Percentiles rank a stretch among this genome's conserved stretches.
Evolutionary conservation across 257 asterid species (phyloP).

Genomic region (Anisodus tanguticus): DNA sequence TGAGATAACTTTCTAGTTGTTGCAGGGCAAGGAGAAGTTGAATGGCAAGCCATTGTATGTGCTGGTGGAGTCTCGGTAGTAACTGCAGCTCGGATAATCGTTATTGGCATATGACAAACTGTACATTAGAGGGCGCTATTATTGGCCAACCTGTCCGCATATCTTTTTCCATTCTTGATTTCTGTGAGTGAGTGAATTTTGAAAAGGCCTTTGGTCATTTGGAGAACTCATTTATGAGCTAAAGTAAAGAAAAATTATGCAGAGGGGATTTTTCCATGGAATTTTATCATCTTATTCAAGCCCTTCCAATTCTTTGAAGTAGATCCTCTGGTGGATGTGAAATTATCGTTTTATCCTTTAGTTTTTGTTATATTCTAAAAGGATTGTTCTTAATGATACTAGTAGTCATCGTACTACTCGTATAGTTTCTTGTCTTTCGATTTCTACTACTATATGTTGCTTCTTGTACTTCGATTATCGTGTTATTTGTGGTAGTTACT

Average conservation of each 20-base stretch:
- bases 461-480: no score
- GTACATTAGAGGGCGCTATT: slow-evolving; percentile 38
- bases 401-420: no score
- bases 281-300: not conserved
- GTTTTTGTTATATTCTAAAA: no score
- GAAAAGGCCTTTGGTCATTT: slow-evolving; percentile 27
- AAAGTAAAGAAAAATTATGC: slow-evolving; percentile 24
- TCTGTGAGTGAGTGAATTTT: slow-evolving; percentile 22
- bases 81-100: not conserved
- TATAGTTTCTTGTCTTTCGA: no score
- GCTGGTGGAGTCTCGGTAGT: slow-evolving; percentile 70
- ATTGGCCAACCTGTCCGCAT: slow-evolving; percentile 22
- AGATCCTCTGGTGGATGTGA: not conserved
- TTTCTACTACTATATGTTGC: no score
- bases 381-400: no score
- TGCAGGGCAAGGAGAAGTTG: slow-evolving; percentile 68
- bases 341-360: not conserved
- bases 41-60: slow-evolving; percentile 75
- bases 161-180: slow-evolving; percentile 25
- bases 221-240: slow-evolving; percentile 26
- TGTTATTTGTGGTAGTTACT: no score
- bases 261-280: not conserved
- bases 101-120: slow-evolving; percentile 18
- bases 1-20: not conserved
- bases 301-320: not conserved